Evolutionary conservation across 768 basidiomycete genomes (phyloP).

Genomic region (Lactifluus echinatus): DNA sequence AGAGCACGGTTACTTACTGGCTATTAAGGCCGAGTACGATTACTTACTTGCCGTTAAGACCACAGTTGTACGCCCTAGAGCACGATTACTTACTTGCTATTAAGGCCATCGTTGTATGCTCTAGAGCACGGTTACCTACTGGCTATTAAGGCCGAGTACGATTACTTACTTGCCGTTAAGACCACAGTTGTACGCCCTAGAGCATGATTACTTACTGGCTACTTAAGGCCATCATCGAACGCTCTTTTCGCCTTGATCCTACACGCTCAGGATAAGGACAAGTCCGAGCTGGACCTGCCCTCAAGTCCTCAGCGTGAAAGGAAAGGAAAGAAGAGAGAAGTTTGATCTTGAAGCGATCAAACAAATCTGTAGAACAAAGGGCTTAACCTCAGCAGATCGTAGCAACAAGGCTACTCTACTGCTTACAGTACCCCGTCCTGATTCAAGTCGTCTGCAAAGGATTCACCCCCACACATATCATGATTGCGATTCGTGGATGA

Average conservation of each 20-base stretch:
- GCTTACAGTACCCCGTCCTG: slow-evolving; percentile 68
- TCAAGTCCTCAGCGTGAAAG: slow-evolving; percentile 30
- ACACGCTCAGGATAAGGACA: background rate
- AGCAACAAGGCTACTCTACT: slow-evolving; percentile 73
- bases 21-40: no score
- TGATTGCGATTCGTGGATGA: slow-evolving; percentile 51
- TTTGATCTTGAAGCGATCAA: slow-evolving; percentile 37
- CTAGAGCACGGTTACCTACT: no score
- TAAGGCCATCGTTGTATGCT: no score
- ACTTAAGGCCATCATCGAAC: no score
- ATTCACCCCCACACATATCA: slow-evolving; percentile 65
- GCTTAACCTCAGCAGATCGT: slow-evolving; percentile 72
- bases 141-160: no score
- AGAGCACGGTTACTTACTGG: no score
- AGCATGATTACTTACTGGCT: no score
- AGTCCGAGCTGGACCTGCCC: slow-evolving; percentile 31
- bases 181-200: no score
- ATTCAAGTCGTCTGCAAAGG: slow-evolving; percentile 76
- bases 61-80: no score
- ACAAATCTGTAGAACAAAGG: slow-evolving; percentile 62
- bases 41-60: no score
- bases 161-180: no score
- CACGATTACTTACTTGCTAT: no score
- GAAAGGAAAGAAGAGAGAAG: slow-evolving; percentile 32
- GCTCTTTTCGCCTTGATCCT: background rate